Conservation (phyloP, 1,284 basidiomycete genomes). For the Boletellus sp. region DNA sequence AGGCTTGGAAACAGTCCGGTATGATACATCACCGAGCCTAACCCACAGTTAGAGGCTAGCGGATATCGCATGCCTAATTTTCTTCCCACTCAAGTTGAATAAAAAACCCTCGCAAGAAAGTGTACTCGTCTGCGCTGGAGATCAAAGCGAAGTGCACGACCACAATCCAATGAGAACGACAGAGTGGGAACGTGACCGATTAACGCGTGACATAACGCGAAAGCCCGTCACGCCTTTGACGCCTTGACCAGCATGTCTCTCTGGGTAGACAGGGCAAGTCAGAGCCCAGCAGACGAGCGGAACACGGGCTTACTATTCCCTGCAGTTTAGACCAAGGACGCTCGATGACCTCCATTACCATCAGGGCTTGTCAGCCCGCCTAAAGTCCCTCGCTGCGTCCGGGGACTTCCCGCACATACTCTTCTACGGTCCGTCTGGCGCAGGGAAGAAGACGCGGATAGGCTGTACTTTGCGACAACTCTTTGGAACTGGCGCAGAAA, state of each 20-base stretch:
- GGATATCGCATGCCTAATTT: neutral
- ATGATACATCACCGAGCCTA: too few relatives aligned
- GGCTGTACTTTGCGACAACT: slow-evolving; percentile 85
- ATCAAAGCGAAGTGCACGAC: slow-evolving; percentile 23
- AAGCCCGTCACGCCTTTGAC: slow-evolving; percentile 7
- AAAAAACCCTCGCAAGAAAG: neutral
- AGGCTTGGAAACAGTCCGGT: too few relatives aligned
- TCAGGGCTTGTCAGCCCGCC: slow-evolving; percentile 70
- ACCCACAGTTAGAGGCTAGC: too few relatives aligned
- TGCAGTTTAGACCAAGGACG: slow-evolving; percentile 81
- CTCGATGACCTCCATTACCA: slow-evolving; percentile 92
- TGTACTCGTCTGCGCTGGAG: slow-evolving; percentile 17
- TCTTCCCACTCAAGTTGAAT: slow-evolving; percentile 10
- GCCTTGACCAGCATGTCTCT: slow-evolving; percentile 61
- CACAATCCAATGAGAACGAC: too few relatives aligned
- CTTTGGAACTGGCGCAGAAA: slow-evolving; percentile 91
- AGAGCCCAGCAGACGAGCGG: neutral
- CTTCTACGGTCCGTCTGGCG: slow-evolving; percentile 96
- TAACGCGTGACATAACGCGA: slow-evolving; percentile 29
- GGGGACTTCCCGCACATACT: slow-evolving; percentile 98
- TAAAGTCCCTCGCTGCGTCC: slow-evolving; percentile 79
- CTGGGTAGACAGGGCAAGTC: slow-evolving; percentile 80
- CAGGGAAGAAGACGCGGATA: slow-evolving; percentile 98
- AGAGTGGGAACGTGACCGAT: slow-evolving; percentile 10
- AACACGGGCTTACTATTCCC: slow-evolving; percentile 4